Conservation (phyloP, 2,329 filamentous ascomycete species). For the Aspergillus caelatus region DNA sequence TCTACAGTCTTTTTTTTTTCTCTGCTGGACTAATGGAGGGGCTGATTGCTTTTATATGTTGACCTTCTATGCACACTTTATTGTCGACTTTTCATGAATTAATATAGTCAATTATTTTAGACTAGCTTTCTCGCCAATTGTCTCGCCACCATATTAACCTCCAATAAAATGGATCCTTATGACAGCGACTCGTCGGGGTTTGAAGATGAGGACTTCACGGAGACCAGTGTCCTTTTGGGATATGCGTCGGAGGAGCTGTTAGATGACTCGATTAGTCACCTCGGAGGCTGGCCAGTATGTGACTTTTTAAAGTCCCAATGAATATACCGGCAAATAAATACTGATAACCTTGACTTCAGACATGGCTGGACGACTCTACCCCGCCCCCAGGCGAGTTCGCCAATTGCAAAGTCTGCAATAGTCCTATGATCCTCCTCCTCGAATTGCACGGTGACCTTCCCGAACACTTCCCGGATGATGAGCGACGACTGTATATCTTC, state of each 20-base stretch:
- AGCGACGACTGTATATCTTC: slow-evolving; percentile 85
- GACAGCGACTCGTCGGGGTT: slow-evolving; percentile 81
- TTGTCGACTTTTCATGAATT: neutral
- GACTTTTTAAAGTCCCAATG: neutral
- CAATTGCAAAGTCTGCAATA: slow-evolving; percentile 84
- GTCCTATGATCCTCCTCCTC: slow-evolving; percentile 79
- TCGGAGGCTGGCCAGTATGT: slow-evolving; percentile 84
- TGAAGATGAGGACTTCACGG: slow-evolving; percentile 60
- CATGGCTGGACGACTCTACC: slow-evolving; percentile 76
- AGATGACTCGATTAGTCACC: slow-evolving; percentile 81
- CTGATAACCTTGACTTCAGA: slow-evolving; percentile 52
- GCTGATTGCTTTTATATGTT: neutral
- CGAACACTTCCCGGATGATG: slow-evolving; percentile 81
- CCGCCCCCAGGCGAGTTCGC: slow-evolving; percentile 76
- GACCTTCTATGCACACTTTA: neutral
- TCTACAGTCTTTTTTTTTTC: slow-evolving; percentile 9
- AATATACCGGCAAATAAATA: neutral
- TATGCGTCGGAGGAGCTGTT: slow-evolving; percentile 80
- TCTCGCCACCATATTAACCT: neutral
- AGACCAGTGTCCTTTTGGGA: slow-evolving; percentile 84
- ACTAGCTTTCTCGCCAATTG: neutral
- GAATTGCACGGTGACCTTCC: slow-evolving; percentile 91
- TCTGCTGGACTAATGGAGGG: neutral
- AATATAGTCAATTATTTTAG: neutral
- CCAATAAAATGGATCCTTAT: slow-evolving; percentile 69